Base-by-base conservation (phyloP, 2,329 filamentous ascomycete species). In the Xylariaceae sp. region DNA sequence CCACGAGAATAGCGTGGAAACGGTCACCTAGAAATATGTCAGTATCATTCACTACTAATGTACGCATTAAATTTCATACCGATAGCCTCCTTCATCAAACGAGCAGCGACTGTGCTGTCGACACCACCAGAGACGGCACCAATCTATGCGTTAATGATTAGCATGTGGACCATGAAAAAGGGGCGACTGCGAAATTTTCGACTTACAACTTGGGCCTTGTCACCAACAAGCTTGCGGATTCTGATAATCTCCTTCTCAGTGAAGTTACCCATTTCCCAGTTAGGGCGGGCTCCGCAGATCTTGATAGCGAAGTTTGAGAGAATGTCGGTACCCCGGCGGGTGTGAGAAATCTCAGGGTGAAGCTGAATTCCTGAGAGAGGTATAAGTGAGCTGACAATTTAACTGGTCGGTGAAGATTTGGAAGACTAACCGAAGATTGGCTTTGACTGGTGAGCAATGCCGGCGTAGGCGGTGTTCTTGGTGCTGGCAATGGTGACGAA, bases 181-280 rank as follows among this genome's bases (percentile, higher is more conserved):
- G 1, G 37, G 23, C 23, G 1, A 8, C 1, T 35, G 8, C 15
- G 35, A 4, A 11, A 1, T 30, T 3, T 37, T 55, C 13, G 37
- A 9, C 61, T 53, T 68, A 75, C 37, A 77, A 96, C 93, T 70
- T 94, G 93, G 1, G 84, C 92, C 58, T 82, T 87, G 34, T 87
- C 82, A 18, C 94, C 94, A 48, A 97, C 92, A 39, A 96, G 80
- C 34, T 86, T 81, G 35, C 90, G 82, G 70, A 97, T 97, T 59
- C 91, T 83, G 47, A 78, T 75, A 65, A 97, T 89, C 75, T 96
- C 92, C 69, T 89, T 82, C 63, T 90, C 83, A 7, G 90, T 80
- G 69, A 97, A 97, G 68, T 88, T 86, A 59, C 79, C 80, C 92
- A 97, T 97, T 2, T 82, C 87, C 93, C 93, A 97, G 71, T 90